Evolutionary conservation across 1,284 basidiomycete genomes (phyloP).

Genomic region (Fomitopsis schrenkii): DNA sequence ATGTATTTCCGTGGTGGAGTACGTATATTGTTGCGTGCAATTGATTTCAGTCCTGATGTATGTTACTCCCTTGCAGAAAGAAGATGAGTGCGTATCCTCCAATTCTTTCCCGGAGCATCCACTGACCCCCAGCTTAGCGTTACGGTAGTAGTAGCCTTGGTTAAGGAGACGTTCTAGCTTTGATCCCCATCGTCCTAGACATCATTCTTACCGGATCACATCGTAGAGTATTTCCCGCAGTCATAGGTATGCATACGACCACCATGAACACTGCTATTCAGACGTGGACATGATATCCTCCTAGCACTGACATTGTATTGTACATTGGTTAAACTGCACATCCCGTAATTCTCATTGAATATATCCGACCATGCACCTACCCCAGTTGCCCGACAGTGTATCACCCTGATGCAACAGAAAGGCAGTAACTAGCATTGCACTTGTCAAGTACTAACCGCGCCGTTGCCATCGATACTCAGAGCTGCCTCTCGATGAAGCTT

Average conservation of each 20-base stretch:
- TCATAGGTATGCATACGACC: not conserved
- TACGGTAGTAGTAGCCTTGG: conserved; percentile 56
- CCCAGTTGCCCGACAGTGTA: too few relatives aligned
- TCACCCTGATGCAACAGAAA: too few relatives aligned
- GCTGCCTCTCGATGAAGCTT: conserved; percentile 71
- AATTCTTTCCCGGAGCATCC: not conserved
- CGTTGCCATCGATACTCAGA: conserved; percentile 30
- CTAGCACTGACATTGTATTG: not conserved
- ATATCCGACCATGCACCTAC: too few relatives aligned
- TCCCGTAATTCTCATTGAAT: not conserved
- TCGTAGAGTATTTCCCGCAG: not conserved
- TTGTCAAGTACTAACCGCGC: too few relatives aligned
- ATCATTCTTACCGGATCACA: not conserved
- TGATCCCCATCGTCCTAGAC: not conserved
- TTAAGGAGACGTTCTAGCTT: conserved; percentile 35
- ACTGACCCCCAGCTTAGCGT: conserved; percentile 35
- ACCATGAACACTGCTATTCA: not conserved
- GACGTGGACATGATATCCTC: not conserved
- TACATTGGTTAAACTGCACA: not conserved
- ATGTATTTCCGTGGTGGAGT: conserved; percentile 69
- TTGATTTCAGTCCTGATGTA: conserved; percentile 3
- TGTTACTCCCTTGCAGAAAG: conserved; percentile 38
- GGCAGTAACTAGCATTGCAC: too few relatives aligned
- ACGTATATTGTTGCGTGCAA: conserved; percentile 27
- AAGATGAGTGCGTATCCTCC: conserved; percentile 55